A percentile compares a stretch with the other conserved stretches of the same genome.
Evolutionary conservation across 2,329 filamentous ascomycete species (phyloP).

Genomic region (Cadophora malorum): DNA sequence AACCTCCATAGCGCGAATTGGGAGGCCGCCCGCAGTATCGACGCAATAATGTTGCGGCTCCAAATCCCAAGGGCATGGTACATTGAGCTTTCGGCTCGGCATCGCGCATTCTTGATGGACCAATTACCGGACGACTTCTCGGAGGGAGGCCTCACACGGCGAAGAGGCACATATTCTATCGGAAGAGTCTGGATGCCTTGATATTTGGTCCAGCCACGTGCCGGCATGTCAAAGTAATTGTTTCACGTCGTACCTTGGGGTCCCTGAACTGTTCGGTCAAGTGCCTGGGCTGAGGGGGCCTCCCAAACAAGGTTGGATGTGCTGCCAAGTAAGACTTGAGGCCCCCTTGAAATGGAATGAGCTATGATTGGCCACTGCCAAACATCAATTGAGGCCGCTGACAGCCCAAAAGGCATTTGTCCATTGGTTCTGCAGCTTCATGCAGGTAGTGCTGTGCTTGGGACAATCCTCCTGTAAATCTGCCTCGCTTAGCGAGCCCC

Average conservation of each 20-base stretch:
- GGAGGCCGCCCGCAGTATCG: not conserved
- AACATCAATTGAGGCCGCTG: constrained; percentile 1
- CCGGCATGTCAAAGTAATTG: not conserved
- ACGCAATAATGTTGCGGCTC: not conserved
- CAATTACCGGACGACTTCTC: not conserved
- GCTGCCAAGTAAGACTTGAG: not conserved
- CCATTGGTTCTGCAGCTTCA: not conserved
- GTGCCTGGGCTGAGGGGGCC: not conserved
- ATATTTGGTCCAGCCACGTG: not conserved
- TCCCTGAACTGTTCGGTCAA: not conserved
- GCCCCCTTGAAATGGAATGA: not conserved
- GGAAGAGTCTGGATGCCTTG: too few species aligned
- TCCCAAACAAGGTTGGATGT: not conserved
- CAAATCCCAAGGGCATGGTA: not conserved
- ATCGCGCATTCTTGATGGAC: not conserved
- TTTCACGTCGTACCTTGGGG: not conserved
- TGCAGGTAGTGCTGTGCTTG: not conserved
- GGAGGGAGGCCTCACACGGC: not conserved
- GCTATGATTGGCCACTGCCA: not conserved
- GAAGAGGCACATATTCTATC: not conserved
- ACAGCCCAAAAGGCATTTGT: not conserved
- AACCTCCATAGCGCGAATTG: not conserved
- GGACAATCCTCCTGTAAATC: constrained; percentile 2
- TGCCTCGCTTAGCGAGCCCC: constrained; percentile 3
- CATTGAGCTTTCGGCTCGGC: not conserved